Evolutionary conservation across 176 grass and related monocot genomes (phyloP).

Genomic region (Avena insularis): DNA sequence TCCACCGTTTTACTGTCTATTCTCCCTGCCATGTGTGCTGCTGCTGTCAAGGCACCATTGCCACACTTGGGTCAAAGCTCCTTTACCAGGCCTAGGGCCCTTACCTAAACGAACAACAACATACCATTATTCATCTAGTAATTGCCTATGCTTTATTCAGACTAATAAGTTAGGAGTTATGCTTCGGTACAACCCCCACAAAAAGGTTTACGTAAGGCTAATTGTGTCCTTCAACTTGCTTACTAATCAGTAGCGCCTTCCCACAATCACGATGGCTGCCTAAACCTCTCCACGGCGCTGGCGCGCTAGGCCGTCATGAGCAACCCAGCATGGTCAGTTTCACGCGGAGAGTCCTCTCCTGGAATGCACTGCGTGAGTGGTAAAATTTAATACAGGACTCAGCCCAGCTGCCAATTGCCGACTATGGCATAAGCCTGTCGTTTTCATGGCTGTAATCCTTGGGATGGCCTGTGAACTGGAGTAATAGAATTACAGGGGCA

Average conservation of each 20-base stretch:
- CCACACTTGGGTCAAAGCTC: not conserved
- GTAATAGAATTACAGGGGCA: not conserved
- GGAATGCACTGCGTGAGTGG: not conserved
- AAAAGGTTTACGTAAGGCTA: not conserved
- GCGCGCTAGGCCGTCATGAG: not conserved
- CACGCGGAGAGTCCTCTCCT: not conserved
- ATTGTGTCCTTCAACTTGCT: not conserved
- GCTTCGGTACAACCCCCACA: not conserved
- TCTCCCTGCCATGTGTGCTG: not conserved
- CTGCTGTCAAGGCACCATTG: constrained; percentile 4
- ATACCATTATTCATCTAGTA: constrained; percentile 4
- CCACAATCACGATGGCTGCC: not conserved
- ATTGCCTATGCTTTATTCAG: not conserved
- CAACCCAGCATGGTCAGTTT: not conserved
- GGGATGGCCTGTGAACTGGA: not conserved
- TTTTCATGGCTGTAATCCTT: constrained; percentile 9
- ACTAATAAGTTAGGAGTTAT: not conserved
- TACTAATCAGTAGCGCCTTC: not conserved
- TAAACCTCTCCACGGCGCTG: not conserved
- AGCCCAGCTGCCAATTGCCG: not conserved
- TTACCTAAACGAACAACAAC: not conserved
- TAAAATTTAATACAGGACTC: not conserved
- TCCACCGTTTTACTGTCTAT: not conserved
- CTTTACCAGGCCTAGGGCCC: not conserved
- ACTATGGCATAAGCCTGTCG: not conserved